A percentile compares a stretch with the other conserved stretches of the same genome.
phyloP scores from a whole-genome alignment of 1,139 yeast species.

The Pichia sp. region DNA sequence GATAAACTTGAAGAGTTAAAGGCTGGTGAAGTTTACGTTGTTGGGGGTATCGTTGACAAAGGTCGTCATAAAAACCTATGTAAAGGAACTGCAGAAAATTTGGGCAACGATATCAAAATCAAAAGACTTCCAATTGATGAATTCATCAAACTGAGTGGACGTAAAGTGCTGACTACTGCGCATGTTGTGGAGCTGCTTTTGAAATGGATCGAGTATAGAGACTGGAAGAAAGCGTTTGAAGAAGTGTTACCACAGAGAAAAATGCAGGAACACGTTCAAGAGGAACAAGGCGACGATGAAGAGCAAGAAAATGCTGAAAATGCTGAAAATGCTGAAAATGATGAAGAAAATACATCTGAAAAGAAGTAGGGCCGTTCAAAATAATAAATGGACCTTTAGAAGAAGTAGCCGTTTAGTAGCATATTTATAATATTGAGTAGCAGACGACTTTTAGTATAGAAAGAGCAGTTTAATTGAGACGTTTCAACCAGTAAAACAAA shows the following conservation, averaged over 20 bases:
- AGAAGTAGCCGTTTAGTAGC: too few relatives aligned
- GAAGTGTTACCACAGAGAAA: conserved; percentile 79
- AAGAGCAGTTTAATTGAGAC: too few relatives aligned
- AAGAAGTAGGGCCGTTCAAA: too few relatives aligned
- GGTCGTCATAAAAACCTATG: conserved; percentile 84
- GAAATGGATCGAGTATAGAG: conserved; percentile 67
- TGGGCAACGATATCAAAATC: conserved; percentile 51
- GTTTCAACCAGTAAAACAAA: too few relatives aligned
- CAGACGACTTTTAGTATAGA: too few relatives aligned
- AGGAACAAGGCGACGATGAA: background rate
- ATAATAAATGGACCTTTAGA: too few relatives aligned
- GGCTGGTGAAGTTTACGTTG: conserved; percentile 66
- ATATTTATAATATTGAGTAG: too few relatives aligned
- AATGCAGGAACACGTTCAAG: conserved; percentile 21
- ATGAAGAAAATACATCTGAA: background rate
- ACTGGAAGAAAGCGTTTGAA: conserved; percentile 87
- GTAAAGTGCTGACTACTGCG: conserved; percentile 86
- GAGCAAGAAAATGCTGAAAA: background rate
- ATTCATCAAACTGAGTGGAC: conserved; percentile 72
- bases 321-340: background rate
- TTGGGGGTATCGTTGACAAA: conserved; percentile 96
- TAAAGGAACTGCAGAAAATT: conserved; percentile 65
- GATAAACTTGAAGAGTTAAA: conserved; percentile 54
- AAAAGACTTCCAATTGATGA: conserved; percentile 85
- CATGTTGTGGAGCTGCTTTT: conserved; percentile 86